Percentiles rank a stretch among this genome's conserved stretches.
These are phyloP conservation scores for Salix suchowensis DNA, from an alignment of 345 rosid species.

Conservation along the genomic window DNA sequence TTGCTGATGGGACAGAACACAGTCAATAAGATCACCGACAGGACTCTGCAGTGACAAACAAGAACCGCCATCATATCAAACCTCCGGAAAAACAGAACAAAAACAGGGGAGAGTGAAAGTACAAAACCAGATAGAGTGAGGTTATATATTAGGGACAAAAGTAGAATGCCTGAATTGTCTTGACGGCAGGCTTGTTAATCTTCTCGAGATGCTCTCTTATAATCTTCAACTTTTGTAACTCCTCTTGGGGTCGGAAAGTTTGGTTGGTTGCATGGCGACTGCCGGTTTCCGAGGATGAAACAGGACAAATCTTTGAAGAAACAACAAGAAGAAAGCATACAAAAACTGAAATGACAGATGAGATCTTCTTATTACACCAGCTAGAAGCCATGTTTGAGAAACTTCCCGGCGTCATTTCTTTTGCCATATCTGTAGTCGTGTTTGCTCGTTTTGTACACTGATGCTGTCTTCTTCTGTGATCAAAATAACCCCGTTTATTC, in stretches of 20 bases:
- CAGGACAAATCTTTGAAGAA: conserved; percentile 43
- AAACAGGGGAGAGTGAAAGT: conserved; percentile 6
- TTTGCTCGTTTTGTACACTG: conserved; percentile 28
- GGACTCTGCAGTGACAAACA: conserved; percentile 54
- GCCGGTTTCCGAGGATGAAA: conserved; percentile 34
- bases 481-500: conserved; percentile 49
- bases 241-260: conserved; percentile 59
- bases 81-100: conserved; percentile 6
- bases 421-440: conserved; percentile 1
- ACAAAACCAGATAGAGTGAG: neutral
- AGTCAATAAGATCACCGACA: conserved; percentile 82
- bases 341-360: conserved; percentile 35
- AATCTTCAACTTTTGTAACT: conserved; percentile 46
- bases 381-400: conserved; percentile 38
- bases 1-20: conserved; percentile 71
- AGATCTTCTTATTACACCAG: conserved; percentile 20
- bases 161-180: conserved; percentile 67
- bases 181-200: conserved; percentile 81
- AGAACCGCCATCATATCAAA: neutral
- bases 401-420: conserved; percentile 22
- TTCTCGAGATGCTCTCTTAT: conserved; percentile 61
- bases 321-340: conserved; percentile 40
- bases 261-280: conserved; percentile 37
- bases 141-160: neutral
- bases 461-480: conserved; percentile 50